A percentile compares a stretch with the other conserved stretches of the same genome.
These are phyloP conservation scores for Dioscorea alata DNA, from an alignment of 106 monocot species.

Conservation along the genomic window DNA sequence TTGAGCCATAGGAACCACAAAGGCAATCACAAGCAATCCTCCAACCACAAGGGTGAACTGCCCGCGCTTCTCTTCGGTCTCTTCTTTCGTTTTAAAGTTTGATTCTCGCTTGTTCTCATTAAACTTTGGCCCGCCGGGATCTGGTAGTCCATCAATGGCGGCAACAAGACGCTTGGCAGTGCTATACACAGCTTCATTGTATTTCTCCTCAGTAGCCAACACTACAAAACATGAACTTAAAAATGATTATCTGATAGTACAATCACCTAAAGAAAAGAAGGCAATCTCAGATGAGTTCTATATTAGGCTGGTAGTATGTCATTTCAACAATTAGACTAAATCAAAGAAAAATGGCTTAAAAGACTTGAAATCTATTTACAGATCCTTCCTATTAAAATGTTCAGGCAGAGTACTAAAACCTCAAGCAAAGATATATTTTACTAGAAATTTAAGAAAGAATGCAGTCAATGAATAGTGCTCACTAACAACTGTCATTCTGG, in stretches of 20 bases:
- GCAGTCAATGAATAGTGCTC: no score
- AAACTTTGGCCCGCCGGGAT: constrained; percentile 72
- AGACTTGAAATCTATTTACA: no score
- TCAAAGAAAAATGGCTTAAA: not conserved
- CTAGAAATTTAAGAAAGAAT: no score
- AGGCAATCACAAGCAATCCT: constrained; percentile 82
- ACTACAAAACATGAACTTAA: constrained; percentile 43
- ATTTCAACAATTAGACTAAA: no score
- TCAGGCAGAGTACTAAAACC: no score
- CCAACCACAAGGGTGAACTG: constrained; percentile 94
- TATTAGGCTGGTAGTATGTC: no score
- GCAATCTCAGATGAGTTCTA: no score
- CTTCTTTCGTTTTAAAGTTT: constrained; percentile 80
- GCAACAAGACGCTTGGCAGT: constrained; percentile 75
- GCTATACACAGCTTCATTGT: constrained; percentile 74
- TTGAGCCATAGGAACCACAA: constrained; percentile 99
- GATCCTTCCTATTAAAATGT: no score
- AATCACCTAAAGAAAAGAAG: not conserved
- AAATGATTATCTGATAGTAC: not conserved
- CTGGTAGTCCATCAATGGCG: constrained; percentile 88
- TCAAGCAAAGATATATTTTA: no score
- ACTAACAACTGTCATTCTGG: no score
- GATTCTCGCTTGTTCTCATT: constrained; percentile 91
- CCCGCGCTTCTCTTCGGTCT: constrained; percentile 91
- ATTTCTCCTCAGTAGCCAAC: constrained; percentile 93